Conservation (phyloP, 2,329 filamentous ascomycete genomes). For the Neofusicoccum parvum region DNA sequence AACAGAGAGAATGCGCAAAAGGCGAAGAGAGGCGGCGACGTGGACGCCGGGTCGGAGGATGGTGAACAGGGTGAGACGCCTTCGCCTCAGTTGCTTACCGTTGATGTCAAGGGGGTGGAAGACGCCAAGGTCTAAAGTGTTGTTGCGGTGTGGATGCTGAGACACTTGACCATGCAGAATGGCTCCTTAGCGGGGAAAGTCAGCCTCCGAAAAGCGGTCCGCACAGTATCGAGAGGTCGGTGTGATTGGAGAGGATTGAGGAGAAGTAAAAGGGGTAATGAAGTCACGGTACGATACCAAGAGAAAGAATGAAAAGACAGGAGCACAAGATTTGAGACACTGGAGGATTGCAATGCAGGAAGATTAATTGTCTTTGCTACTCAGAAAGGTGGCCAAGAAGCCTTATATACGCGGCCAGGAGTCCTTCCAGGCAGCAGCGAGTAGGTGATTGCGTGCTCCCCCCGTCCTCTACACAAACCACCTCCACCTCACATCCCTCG, state of each 20-base stretch:
- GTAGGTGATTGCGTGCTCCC: too few species aligned
- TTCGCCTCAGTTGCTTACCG: constrained; percentile 12
- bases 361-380: too few species aligned
- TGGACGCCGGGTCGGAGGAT: not conserved
- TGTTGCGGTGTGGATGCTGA: constrained; percentile 1
- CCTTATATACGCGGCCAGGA: too few species aligned
- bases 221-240: not conserved
- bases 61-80: constrained; percentile 15
- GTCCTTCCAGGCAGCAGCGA: too few species aligned
- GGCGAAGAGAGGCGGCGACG: not conserved
- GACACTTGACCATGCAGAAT: constrained; percentile 1
- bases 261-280: not conserved
- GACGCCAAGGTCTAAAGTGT: not conserved
- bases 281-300: not conserved
- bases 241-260: not conserved
- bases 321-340: not conserved
- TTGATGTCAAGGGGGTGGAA: not conserved
- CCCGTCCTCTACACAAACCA: constrained; percentile 9
- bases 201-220: not conserved
- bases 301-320: not conserved
- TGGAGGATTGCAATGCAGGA: too few species aligned
- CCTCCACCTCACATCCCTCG: constrained; percentile 19
- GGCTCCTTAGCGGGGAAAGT: constrained; percentile 2
- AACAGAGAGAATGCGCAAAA: constrained; percentile 39
- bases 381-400: too few species aligned